Base-by-base conservation (phyloP, 2,329 filamentous ascomycete species). In the Penicillium polonicum region DNA sequence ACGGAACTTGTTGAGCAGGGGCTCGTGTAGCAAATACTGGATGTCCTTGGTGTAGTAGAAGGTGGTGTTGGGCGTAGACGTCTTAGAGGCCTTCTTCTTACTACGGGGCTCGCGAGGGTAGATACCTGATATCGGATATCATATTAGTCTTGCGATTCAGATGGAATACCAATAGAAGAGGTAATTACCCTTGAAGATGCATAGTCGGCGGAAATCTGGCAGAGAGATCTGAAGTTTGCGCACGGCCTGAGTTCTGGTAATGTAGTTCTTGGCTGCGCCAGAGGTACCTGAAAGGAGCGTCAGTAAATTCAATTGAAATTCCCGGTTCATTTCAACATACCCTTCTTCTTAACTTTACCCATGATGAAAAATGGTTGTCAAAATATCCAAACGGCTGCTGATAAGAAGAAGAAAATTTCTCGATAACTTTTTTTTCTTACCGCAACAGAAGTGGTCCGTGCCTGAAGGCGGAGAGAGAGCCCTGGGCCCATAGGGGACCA, bases 201-300 rank as follows among this genome's bases (percentile, higher is more conserved):
- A 99, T 74, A 99, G 84, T 80, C 96, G 89, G 79, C 94, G 88
- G 80, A 99, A 99, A 79, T 99, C 94, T 66, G 92, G 92, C 56
- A 99, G 86, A 71, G 90, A 96, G 78, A 99, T 90, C 79, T 99
- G 94, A 62, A 99, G 88, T 81, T 97, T 99, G 77, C 92, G 91
- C 70, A 99, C 91, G 45, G 94, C 94, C 81, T 97, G 92, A 42
- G 93, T 97, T 76, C 94, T 86, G 57, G 94, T 99, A 69, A 99
- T 92, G 82, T 93, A 99, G 84, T 99, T 99, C 81, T 94, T 96
- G 80, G 92, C 92, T 76, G 91, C 89, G 76, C 94, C 94, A 74
- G 92, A 83, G 75, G 90, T 87, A 73, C 92, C 86, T 88, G 65
- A 36, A 51, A 50, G 39, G 17, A 59, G 44, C 42, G 41, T 70